Conservation (phyloP, 2,329 filamentous ascomycete genomes). For the Xylaria sp. region DNA sequence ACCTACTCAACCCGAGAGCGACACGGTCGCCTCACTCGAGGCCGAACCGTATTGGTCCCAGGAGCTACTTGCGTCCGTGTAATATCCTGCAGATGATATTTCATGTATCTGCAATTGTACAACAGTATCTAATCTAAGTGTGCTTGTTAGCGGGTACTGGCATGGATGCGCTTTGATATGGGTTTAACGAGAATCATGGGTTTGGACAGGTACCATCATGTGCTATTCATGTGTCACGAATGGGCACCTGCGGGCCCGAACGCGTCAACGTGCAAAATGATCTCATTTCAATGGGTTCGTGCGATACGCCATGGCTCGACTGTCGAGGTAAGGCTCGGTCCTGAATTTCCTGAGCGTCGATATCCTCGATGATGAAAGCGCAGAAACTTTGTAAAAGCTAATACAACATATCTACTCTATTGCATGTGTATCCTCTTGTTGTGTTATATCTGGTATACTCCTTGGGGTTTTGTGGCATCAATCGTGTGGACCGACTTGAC, state of each 20-base stretch:
- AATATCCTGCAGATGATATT: constrained; percentile 9
- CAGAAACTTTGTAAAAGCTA: constrained; percentile 10
- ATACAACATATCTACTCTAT: constrained; percentile 20
- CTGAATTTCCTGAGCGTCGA: background rate
- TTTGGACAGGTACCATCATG: constrained; percentile 14
- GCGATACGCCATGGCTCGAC: background rate
- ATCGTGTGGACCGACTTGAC: constrained; percentile 1
- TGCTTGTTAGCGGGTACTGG: constrained; percentile 1
- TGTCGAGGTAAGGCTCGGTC: background rate
- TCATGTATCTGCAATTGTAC: constrained; percentile 26
- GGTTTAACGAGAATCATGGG: constrained; percentile 6
- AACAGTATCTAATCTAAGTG: constrained; percentile 2
- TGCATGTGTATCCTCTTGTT: background rate
- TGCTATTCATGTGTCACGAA: background rate
- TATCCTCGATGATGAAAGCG: constrained; percentile 6
- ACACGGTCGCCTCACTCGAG: background rate
- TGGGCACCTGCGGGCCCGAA: background rate
- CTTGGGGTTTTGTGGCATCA: background rate
- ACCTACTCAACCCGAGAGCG: background rate
- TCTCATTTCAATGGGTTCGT: background rate
- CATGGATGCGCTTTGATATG: constrained; percentile 6
- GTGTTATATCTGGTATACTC: background rate
- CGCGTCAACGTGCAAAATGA: background rate
- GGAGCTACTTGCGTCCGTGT: constrained; percentile 1
- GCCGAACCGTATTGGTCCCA: constrained; percentile 7